Conservation (phyloP, 2,329 filamentous ascomycete species). For the Metarhizium sp. region DNA sequence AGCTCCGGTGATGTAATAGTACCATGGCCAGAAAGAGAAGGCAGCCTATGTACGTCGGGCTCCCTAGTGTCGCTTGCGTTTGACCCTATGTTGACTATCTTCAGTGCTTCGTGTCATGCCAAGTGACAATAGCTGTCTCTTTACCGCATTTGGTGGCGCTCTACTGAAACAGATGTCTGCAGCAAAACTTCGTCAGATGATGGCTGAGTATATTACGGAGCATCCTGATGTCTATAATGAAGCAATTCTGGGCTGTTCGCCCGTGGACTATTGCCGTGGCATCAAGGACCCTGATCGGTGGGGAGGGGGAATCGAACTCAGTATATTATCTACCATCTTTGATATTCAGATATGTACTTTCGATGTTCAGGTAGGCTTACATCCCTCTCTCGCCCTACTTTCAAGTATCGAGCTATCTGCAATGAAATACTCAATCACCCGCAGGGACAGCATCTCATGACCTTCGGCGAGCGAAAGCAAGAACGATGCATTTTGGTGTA, state of each 20-base stretch:
- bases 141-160: conserved; percentile 76
- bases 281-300: conserved; percentile 75
- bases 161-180: conserved; percentile 49
- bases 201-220: conserved; percentile 68
- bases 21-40: conserved; percentile 39
- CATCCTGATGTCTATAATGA: conserved; percentile 65
- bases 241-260: conserved; percentile 64
- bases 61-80: not conserved
- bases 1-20: conserved; percentile 27
- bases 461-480: conserved; percentile 66
- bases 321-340: conserved; percentile 76
- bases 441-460: conserved; percentile 29
- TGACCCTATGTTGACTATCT: not conserved
- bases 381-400: not conserved
- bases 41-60: conserved; percentile 36
- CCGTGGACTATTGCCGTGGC: conserved; percentile 69
- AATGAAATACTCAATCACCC: not conserved
- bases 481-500: conserved; percentile 76
- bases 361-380: conserved; percentile 51
- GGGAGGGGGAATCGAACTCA: conserved; percentile 87
- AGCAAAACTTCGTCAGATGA: conserved; percentile 58
- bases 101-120: conserved; percentile 88
- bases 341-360: conserved; percentile 77
- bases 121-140: conserved; percentile 92
- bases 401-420: not conserved